A percentile compares a stretch with the other conserved stretches of the same genome.
Evolutionary conservation across 2,329 filamentous ascomycete species (phyloP).

Genomic region (Neonectria hederae): DNA sequence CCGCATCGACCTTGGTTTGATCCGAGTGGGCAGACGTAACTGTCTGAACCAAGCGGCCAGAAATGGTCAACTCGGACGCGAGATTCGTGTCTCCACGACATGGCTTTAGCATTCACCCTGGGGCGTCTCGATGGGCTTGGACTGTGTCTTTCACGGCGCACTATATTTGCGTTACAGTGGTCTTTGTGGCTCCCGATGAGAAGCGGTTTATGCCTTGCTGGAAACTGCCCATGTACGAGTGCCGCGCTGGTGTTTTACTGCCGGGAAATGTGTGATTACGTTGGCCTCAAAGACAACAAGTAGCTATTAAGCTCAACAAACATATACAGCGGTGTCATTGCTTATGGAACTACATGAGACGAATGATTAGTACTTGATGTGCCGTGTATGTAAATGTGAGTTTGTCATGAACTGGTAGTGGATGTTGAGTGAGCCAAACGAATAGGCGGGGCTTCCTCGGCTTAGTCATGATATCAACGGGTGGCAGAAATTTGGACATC

Average conservation of each 20-base stretch:
- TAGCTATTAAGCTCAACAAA: conserved; percentile 34
- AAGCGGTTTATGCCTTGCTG: conserved; percentile 15
- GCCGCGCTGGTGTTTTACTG: conserved; percentile 30
- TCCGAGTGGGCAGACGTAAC: conserved; percentile 41
- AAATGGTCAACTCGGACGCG: conserved; percentile 41
- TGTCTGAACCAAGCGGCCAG: conserved; percentile 40
- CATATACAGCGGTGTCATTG: conserved; percentile 25
- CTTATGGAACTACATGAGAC: conserved; percentile 1
- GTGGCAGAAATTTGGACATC: conserved; percentile 38
- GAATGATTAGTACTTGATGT: neutral
- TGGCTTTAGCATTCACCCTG: conserved; percentile 30
- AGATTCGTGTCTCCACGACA: conserved; percentile 21
- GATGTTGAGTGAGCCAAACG: conserved; percentile 12
- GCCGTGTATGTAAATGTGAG: neutral
- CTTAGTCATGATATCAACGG: conserved; percentile 36
- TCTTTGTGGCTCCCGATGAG: conserved; percentile 22
- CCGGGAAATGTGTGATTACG: conserved; percentile 25
- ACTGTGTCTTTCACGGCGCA: conserved; percentile 27
- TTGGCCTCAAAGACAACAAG: conserved; percentile 30
- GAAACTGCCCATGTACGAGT: conserved; percentile 30
- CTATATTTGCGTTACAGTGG: conserved; percentile 31
- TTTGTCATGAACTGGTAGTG: neutral
- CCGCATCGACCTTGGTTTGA: conserved; percentile 32
- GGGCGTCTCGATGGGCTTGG: conserved; percentile 30
- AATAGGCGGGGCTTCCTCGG: conserved; percentile 16